These are phyloP conservation scores for Fragaria ananassa DNA, from an alignment of 306 rosid genomes.

Conservation along the genomic window DNA sequence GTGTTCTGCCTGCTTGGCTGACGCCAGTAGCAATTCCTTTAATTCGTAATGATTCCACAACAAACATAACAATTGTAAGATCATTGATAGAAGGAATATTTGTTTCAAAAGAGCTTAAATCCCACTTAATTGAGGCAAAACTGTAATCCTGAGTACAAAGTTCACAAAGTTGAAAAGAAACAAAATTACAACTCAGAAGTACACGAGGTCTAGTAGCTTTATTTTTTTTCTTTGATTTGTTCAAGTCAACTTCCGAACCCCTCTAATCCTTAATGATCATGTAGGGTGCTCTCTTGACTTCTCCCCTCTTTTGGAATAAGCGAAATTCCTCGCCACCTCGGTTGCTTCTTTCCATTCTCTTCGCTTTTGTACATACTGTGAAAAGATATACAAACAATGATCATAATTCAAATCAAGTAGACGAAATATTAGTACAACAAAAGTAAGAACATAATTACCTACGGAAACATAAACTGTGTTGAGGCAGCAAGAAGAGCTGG, in stretches of 20 bases:
- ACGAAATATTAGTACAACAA: background rate
- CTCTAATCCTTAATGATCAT: conserved; percentile 44
- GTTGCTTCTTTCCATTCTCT: conserved; percentile 7
- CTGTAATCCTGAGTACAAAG: conserved; percentile 9
- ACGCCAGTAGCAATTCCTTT: background rate
- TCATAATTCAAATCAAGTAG: background rate
- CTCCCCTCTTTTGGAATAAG: conserved; percentile 34
- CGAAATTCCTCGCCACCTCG: conserved; percentile 35
- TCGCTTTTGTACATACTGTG: conserved; percentile 31
- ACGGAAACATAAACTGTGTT: background rate
- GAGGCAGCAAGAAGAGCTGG: background rate
- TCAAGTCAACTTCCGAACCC: conserved; percentile 97
- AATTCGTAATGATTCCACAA: background rate
- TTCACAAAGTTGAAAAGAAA: conserved; percentile 19
- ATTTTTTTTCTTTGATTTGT: conserved; percentile 8
- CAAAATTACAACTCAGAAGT: background rate
- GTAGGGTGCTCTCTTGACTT: conserved; percentile 99
- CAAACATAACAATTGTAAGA: background rate
- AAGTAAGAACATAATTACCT: background rate
- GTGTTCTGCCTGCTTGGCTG: background rate
- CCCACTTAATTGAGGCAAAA: background rate
- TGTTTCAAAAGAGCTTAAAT: conserved; percentile 26
- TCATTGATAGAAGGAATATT: conserved; percentile 16
- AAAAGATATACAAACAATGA: background rate
- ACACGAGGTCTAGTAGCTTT: conserved; percentile 31